These are phyloP conservation scores for Alisma plantagoaquatica DNA, from an alignment of 106 monocot species.

Conservation along the genomic window DNA sequence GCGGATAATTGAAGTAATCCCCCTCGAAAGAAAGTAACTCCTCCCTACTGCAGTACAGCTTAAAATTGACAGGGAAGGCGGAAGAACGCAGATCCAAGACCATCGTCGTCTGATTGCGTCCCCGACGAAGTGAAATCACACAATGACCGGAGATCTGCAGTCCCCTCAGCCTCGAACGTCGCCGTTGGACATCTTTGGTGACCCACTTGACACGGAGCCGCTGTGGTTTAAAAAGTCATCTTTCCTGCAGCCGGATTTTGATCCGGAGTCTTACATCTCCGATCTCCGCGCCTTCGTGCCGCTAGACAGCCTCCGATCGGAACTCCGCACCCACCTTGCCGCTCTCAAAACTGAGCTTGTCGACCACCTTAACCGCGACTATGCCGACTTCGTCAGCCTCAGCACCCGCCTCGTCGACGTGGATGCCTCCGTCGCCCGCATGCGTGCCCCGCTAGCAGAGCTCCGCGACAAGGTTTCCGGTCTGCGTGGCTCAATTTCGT, in stretches of 20 bases:
- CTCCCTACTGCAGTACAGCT: no score
- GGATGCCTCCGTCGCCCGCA: conserved; percentile 55
- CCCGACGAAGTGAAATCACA: no score
- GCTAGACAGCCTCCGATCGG: conserved; percentile 67
- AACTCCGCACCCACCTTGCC: conserved; percentile 74
- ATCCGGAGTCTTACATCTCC: conserved; percentile 60
- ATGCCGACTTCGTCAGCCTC: conserved; percentile 89
- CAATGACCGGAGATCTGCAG: conserved; percentile 63
- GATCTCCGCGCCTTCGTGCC: conserved; percentile 86
- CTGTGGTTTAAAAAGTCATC: conserved; percentile 68
- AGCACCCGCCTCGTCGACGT: conserved; percentile 83
- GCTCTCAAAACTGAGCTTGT: conserved; percentile 77
- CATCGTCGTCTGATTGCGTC: no score
- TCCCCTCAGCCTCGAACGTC: conserved; percentile 22
- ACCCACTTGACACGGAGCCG: conserved; percentile 55
- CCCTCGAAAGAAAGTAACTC: no score
- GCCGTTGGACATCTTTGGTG: conserved; percentile 72
- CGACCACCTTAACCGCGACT: conserved; percentile 93
- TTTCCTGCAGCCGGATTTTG: conserved; percentile 55
- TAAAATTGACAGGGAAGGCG: no score
- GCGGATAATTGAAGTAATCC: no score
- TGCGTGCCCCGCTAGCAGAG: conserved; percentile 74
- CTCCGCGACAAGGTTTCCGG: conserved; percentile 56
- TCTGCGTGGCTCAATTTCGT: conserved; percentile 26
- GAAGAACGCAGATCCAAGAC: no score